Conservation (phyloP, 2,329 filamentous ascomycete genomes). For the Emergomyces pasteurianus region DNA sequence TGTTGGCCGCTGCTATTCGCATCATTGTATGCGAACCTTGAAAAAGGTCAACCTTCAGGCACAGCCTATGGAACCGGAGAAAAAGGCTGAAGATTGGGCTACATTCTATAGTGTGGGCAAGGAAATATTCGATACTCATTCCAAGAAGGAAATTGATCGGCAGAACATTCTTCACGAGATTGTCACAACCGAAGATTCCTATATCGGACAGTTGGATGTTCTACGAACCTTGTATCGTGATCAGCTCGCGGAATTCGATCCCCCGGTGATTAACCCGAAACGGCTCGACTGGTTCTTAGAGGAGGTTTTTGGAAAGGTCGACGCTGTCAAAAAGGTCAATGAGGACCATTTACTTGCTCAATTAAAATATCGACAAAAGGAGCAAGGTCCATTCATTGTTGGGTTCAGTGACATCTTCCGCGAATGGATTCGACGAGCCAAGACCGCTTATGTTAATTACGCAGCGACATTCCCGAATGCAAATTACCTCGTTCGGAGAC, state of each 20-base stretch:
- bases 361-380: slow-evolving; percentile 90
- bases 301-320: slow-evolving; percentile 82
- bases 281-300: slow-evolving; percentile 67
- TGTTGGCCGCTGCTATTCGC: slow-evolving; percentile 74
- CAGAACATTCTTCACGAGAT: slow-evolving; percentile 96
- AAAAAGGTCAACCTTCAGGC: slow-evolving; percentile 86
- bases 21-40: slow-evolving; percentile 84
- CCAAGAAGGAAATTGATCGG: slow-evolving; percentile 79
- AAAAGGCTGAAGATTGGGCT: slow-evolving; percentile 71
- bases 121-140: slow-evolving; percentile 56
- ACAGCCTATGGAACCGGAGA: slow-evolving; percentile 54
- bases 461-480: slow-evolving; percentile 78
- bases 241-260: slow-evolving; percentile 58
- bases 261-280: slow-evolving; percentile 68
- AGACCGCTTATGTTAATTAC: slow-evolving; percentile 80
- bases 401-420: slow-evolving; percentile 96
- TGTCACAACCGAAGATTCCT: slow-evolving; percentile 82
- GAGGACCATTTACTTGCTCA: slow-evolving; percentile 86
- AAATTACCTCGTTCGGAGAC: slow-evolving; percentile 68
- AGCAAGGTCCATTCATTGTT: slow-evolving; percentile 86
- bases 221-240: slow-evolving; percentile 78
- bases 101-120: slow-evolving; percentile 77
- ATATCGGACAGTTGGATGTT: slow-evolving; percentile 80
- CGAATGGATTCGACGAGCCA: slow-evolving; percentile 96
- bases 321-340: slow-evolving; percentile 79